Evolutionary conservation across 257 asterid genomes (phyloP).

Genomic region (Solanum gandarillasii): DNA sequence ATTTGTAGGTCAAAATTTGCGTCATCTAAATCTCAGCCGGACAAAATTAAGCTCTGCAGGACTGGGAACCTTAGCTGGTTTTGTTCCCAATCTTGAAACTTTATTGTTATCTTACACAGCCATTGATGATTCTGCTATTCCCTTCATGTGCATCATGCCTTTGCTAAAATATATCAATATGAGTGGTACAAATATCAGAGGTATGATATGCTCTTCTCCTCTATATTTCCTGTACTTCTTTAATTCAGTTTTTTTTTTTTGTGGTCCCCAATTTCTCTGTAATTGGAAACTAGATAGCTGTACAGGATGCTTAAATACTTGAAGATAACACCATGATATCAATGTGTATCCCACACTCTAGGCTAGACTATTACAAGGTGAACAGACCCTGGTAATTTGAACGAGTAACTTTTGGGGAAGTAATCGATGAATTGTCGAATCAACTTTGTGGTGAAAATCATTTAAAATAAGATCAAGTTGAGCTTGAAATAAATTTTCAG

Average conservation of each 20-base stretch:
- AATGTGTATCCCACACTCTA: neutral
- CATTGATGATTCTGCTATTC: slow-evolving; percentile 46
- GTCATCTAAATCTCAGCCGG: slow-evolving; percentile 50
- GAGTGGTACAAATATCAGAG: slow-evolving; percentile 57
- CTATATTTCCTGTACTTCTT: neutral
- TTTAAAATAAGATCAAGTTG: neutral
- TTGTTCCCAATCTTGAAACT: slow-evolving; percentile 69
- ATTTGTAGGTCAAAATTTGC: slow-evolving; percentile 43
- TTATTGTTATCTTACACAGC: slow-evolving; percentile 46
- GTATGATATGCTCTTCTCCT: slow-evolving; percentile 16
- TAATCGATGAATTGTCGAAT: neutral
- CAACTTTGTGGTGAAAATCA: neutral
- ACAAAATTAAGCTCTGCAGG: slow-evolving; percentile 70
- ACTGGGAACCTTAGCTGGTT: slow-evolving; percentile 53
- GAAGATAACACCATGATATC: neutral
- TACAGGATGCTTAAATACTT: neutral
- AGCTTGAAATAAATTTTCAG: neutral
- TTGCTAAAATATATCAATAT: slow-evolving; percentile 52
- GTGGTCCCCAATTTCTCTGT: neutral
- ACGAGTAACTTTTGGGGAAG: neutral
- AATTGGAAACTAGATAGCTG: neutral
- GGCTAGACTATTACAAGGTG: neutral
- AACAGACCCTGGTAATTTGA: neutral
- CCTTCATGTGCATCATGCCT: slow-evolving; percentile 61
- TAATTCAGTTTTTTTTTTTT: neutral